These are phyloP conservation scores for Condylostoma magnum DNA, from an alignment of 169 alveolate genomes.

Conservation along the genomic window DNA sequence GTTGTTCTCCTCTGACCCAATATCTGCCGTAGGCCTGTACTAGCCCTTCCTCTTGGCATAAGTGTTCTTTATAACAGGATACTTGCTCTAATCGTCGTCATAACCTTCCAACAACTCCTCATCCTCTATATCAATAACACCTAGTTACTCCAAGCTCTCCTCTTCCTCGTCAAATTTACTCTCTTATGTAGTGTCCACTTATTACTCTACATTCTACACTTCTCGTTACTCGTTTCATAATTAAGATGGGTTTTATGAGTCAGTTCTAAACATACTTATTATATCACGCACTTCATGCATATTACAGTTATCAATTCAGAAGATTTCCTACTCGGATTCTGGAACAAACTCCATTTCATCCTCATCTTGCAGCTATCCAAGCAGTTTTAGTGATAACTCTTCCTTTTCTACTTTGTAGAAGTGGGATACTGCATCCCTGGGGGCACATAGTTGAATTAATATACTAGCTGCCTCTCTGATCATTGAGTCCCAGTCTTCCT, in stretches of 20 bases:
- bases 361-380: not conserved
- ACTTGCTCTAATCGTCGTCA: slow-evolving; percentile 15
- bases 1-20: not conserved
- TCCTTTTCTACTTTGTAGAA: slow-evolving; percentile 1
- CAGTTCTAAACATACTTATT: not conserved
- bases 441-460: slow-evolving; percentile 51
- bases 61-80: slow-evolving; percentile 32
- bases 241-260: not conserved
- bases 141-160: slow-evolving; percentile 29
- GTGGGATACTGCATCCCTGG: slow-evolving; percentile 24
- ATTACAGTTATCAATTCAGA: slow-evolving; percentile 4
- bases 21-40: not conserved
- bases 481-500: slow-evolving; percentile 53
- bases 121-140: slow-evolving; percentile 32
- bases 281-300: slow-evolving; percentile 13
- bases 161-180: slow-evolving; percentile 12
- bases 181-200: slow-evolving; percentile 4
- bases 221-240: slow-evolving; percentile 14
- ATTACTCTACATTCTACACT: not conserved
- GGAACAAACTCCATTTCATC: not conserved
- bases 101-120: slow-evolving; percentile 29
- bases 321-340: not conserved
- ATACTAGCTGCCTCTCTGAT: slow-evolving; percentile 55
- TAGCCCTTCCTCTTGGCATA: slow-evolving; percentile 19
- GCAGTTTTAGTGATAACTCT: slow-evolving; percentile 2